Percentiles rank a stretch among this genome's conserved stretches.
Conservation (phyloP, 2,329 filamentous ascomycete genomes). For the Paecilomyces fulvus region DNA sequence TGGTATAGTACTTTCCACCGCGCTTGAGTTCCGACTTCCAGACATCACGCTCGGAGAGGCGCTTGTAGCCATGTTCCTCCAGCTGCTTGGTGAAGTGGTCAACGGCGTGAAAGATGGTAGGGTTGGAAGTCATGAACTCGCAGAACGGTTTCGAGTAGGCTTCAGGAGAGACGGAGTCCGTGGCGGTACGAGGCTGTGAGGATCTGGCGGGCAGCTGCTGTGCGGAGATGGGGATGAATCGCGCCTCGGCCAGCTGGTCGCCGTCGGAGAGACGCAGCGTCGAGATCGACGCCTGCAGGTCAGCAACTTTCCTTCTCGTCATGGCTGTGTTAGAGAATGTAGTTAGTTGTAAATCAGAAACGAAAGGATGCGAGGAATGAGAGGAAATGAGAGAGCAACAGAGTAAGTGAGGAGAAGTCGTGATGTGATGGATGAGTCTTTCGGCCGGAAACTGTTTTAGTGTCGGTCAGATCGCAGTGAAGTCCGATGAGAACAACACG, state of each 20-base stretch:
- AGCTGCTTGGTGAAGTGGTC: constrained; percentile 68
- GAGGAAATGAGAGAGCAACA: neutral
- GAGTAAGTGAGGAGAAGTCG: neutral
- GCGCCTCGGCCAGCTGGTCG: constrained; percentile 18
- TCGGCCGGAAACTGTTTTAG: neutral
- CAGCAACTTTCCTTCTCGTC: constrained; percentile 22
- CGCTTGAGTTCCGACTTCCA: constrained; percentile 66
- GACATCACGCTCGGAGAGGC: constrained; percentile 65
- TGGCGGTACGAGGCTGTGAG: constrained; percentile 7
- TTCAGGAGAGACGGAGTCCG: constrained; percentile 34
- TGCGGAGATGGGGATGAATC: constrained; percentile 9
- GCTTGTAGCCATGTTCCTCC: constrained; percentile 61
- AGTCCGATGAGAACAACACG: neutral
- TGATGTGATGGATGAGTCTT: neutral
- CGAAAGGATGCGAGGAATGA: neutral
- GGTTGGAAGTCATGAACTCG: constrained; percentile 79
- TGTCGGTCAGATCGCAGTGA: neutral
- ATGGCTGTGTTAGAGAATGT: constrained; percentile 11
- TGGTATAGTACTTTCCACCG: constrained; percentile 83
- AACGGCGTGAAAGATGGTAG: constrained; percentile 88
- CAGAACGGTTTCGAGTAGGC: constrained; percentile 76
- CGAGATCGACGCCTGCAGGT: constrained; percentile 20
- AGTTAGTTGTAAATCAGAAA: neutral
- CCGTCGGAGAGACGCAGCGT: constrained; percentile 18
- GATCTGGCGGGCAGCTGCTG: constrained; percentile 8